A percentile compares a stretch with the other conserved stretches of the same genome.
Evolutionary conservation across 1,284 basidiomycete genomes (phyloP).

Genomic region (Apiotrichum akiyoshidainum): DNA sequence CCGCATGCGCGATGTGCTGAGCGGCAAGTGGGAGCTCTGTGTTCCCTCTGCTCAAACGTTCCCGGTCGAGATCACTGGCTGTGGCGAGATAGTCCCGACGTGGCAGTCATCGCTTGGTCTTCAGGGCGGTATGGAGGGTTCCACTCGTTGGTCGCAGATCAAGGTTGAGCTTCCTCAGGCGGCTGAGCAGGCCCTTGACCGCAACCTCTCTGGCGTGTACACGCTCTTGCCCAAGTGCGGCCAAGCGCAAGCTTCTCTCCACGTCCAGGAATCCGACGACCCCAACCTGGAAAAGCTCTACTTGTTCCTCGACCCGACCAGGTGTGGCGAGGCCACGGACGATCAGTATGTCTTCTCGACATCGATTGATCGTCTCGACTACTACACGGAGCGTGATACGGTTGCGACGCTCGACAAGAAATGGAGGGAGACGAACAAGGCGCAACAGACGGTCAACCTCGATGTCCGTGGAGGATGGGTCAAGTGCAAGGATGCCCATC

Average conservation of each 20-base stretch:
- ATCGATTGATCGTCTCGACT: slow-evolving; percentile 71
- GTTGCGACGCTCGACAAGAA: slow-evolving; percentile 65
- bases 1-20: slow-evolving; percentile 55
- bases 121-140: slow-evolving; percentile 63
- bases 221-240: slow-evolving; percentile 79
- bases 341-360: slow-evolving; percentile 82
- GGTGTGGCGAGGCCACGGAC: slow-evolving; percentile 66
- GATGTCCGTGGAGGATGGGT: slow-evolving; percentile 66
- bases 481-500: slow-evolving; percentile 25
- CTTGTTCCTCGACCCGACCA: slow-evolving; percentile 78
- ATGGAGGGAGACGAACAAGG: slow-evolving; percentile 69
- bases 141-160: slow-evolving; percentile 65
- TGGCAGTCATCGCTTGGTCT: slow-evolving; percentile 86
- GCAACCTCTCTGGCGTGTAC: slow-evolving; percentile 76
- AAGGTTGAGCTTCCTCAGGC: slow-evolving; percentile 60
- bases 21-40: slow-evolving; percentile 77
- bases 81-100: slow-evolving; percentile 69
- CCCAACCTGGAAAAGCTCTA: slow-evolving; percentile 63
- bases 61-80: slow-evolving; percentile 62
- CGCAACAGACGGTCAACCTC: slow-evolving; percentile 56
- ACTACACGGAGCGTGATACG: slow-evolving; percentile 71
- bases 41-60: slow-evolving; percentile 64
- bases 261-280: slow-evolving; percentile 51
- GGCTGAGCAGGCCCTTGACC: slow-evolving; percentile 62
- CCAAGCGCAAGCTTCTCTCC: slow-evolving; percentile 80